Evolutionary conservation across 495 filamentous ascomycete genomes (phyloP).

Genomic region (Apiosordaria backusii): DNA sequence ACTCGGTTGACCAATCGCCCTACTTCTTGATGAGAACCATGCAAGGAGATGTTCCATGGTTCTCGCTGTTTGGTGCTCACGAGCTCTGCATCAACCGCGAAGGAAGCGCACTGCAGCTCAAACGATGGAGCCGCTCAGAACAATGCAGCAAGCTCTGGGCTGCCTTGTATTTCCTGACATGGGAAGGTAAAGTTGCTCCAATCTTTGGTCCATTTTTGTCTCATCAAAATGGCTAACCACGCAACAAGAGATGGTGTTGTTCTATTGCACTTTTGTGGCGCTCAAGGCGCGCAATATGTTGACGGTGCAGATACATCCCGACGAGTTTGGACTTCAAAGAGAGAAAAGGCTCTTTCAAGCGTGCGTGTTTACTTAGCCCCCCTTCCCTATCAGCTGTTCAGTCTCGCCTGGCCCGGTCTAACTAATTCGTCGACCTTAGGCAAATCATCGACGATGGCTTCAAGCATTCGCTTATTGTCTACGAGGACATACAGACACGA

Average conservation of each 20-base stretch:
- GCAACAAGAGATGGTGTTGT: constrained; percentile 64
- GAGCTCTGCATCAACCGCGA: constrained; percentile 49
- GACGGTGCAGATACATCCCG: constrained; percentile 47
- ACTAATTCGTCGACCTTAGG: constrained; percentile 36
- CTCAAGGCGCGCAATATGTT: constrained; percentile 66
- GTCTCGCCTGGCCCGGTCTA: not conserved
- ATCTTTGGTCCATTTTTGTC: not conserved
- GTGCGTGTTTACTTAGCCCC: constrained; percentile 40
- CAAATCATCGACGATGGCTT: constrained; percentile 68
- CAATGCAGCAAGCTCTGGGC: constrained; percentile 48
- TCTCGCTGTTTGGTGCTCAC: constrained; percentile 45
- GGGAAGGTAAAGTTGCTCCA: constrained; percentile 44
- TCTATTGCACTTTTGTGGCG: constrained; percentile 71
- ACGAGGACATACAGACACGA: constrained; percentile 59
- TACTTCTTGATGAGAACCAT: constrained; percentile 42
- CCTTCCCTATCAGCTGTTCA: not conserved
- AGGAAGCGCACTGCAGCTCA: constrained; percentile 45
- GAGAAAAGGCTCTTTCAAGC: constrained; percentile 69
- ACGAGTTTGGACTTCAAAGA: constrained; percentile 58
- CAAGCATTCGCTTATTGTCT: constrained; percentile 69
- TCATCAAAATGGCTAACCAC: constrained; percentile 16
- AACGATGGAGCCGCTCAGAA: constrained; percentile 45
- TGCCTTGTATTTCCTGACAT: constrained; percentile 50
- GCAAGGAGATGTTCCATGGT: constrained; percentile 42
- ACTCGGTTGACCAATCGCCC: constrained; percentile 37